These are phyloP conservation scores for Cordyceps pruinosa DNA, from an alignment of 2,329 filamentous ascomycete species.

Conservation along the genomic window DNA sequence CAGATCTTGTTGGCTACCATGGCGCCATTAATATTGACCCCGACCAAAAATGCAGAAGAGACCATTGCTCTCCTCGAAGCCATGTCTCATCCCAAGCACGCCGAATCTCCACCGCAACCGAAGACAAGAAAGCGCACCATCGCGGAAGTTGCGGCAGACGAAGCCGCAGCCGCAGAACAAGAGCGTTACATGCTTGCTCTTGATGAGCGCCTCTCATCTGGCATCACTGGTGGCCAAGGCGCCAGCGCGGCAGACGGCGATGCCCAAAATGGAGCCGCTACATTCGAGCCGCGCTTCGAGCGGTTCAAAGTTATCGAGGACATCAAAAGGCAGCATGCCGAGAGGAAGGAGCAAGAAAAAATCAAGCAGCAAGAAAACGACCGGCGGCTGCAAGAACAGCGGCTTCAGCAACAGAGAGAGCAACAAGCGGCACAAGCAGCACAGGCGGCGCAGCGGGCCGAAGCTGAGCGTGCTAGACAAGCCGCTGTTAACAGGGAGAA, in stretches of 20 bases:
- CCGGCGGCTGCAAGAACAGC: conserved; percentile 42
- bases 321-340: conserved; percentile 70
- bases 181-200: conserved; percentile 90
- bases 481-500: conserved; percentile 30
- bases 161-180: conserved; percentile 80
- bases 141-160: conserved; percentile 90
- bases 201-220: conserved; percentile 71
- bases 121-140: conserved; percentile 90
- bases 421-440: conserved; percentile 42
- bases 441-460: conserved; percentile 28
- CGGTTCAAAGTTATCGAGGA: conserved; percentile 86
- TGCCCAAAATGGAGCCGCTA: conserved; percentile 60
- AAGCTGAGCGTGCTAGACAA: conserved; percentile 35
- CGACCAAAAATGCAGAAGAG: conserved; percentile 62
- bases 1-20: conserved; percentile 68
- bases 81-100: conserved; percentile 70
- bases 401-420: conserved; percentile 38
- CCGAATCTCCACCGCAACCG: conserved; percentile 67
- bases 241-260: conserved; percentile 60
- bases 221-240: conserved; percentile 49
- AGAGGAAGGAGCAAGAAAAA: conserved; percentile 72
- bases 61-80: conserved; percentile 64
- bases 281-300: conserved; percentile 81
- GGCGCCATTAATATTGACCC: conserved; percentile 69
- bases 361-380: conserved; percentile 56